Conservation (phyloP, 768 basidiomycete genomes). For the Solioccasus polychromus region DNA sequence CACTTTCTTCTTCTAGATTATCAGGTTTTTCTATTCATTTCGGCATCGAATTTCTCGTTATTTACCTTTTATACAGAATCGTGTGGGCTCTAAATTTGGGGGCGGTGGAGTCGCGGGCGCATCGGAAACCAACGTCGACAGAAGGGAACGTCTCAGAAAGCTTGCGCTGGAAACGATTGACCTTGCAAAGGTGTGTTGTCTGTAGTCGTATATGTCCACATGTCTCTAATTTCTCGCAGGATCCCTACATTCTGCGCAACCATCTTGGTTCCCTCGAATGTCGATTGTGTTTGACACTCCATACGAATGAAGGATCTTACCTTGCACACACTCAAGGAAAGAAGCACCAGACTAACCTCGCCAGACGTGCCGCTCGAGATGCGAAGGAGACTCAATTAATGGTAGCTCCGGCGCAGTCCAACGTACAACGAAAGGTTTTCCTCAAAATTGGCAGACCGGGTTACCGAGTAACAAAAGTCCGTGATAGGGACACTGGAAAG, state of each 20-base stretch:
- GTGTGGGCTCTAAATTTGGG: slow-evolving; percentile 93
- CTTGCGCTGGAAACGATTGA: slow-evolving; percentile 97
- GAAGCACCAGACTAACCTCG: slow-evolving; percentile 98
- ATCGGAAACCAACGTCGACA: slow-evolving; percentile 92
- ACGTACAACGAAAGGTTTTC: slow-evolving; percentile 88
- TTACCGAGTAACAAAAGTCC: slow-evolving; percentile 94
- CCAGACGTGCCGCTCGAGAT: slow-evolving; percentile 94
- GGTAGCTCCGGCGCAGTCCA: slow-evolving; percentile 78
- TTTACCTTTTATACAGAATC: slow-evolving; percentile 57
- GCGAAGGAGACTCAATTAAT: slow-evolving; percentile 91
- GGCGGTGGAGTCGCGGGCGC: slow-evolving; percentile 95
- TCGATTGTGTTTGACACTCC: slow-evolving; percentile 93
- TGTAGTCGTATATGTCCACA: background rate
- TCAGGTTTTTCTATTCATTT: slow-evolving; percentile 46
- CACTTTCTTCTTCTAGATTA: slow-evolving; percentile 46
- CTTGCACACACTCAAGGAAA: slow-evolving; percentile 99
- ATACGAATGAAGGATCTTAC: slow-evolving; percentile 99
- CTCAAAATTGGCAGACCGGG: slow-evolving; percentile 96
- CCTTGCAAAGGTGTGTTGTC: slow-evolving; percentile 82
- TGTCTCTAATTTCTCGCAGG: slow-evolving; percentile 44
- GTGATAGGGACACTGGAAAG: slow-evolving; percentile 85
- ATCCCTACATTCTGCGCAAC: slow-evolving; percentile 98
- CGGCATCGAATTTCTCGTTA: background rate
- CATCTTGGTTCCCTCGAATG: slow-evolving; percentile 98
- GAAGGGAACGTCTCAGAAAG: slow-evolving; percentile 91